Percentiles rank a stretch among this genome's conserved stretches.
These are phyloP conservation scores for Phoma herbarum DNA, from an alignment of 2,329 filamentous ascomycete genomes.

Conservation along the genomic window DNA sequence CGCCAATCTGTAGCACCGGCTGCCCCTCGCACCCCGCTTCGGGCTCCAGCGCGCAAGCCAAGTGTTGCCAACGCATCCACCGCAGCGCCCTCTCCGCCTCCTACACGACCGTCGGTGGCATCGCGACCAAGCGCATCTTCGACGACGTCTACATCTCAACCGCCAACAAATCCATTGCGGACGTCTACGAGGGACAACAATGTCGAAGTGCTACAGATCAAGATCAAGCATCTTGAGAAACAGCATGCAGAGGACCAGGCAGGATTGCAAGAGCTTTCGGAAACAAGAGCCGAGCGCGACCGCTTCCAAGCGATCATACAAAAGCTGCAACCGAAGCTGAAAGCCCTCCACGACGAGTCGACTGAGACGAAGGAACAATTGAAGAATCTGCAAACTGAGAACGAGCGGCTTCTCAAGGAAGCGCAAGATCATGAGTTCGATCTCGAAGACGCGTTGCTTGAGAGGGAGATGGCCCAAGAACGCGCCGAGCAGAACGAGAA, in stretches of 20 bases:
- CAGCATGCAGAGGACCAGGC: slow-evolving; percentile 86
- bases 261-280: slow-evolving; percentile 79
- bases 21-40: slow-evolving; percentile 22
- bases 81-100: slow-evolving; percentile 18
- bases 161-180: slow-evolving; percentile 25
- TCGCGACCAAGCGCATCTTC: slow-evolving; percentile 30
- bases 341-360: slow-evolving; percentile 83
- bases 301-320: slow-evolving; percentile 86
- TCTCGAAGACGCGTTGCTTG: slow-evolving; percentile 85
- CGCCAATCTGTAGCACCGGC: slow-evolving; percentile 34
- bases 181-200: slow-evolving; percentile 33
- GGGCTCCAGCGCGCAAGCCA: slow-evolving; percentile 30
- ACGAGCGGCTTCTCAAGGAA: slow-evolving; percentile 74
- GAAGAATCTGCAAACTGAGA: slow-evolving; percentile 73
- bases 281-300: slow-evolving; percentile 77
- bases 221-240: slow-evolving; percentile 85
- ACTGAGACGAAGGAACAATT: slow-evolving; percentile 71
- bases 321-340: slow-evolving; percentile 88
- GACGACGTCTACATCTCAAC: slow-evolving; percentile 11
- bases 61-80: slow-evolving; percentile 29
- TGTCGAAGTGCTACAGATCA: slow-evolving; percentile 87
- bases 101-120: slow-evolving; percentile 14
- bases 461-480: slow-evolving; percentile 96
- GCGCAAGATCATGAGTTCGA: slow-evolving; percentile 86
- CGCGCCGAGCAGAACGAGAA: slow-evolving; percentile 81